phyloP scores from a whole-genome alignment of 108 stramenopile species.

The Pseudonitzschia delicatissima region DNA sequence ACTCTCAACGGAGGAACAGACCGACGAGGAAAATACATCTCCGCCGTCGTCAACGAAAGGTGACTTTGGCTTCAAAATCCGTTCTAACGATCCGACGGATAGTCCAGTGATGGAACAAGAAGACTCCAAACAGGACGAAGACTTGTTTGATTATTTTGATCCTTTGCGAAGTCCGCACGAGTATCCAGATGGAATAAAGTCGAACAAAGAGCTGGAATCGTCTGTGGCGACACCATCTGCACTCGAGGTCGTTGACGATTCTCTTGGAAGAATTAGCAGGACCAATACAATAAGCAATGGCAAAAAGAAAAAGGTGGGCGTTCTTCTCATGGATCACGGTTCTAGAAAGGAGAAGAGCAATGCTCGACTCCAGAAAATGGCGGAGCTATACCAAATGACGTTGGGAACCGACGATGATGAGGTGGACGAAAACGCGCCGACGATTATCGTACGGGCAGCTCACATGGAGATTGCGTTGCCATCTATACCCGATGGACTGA shows the following conservation, averaged over 20 bases:
- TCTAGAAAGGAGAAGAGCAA: conserved; percentile 78
- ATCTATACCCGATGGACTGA: conserved; percentile 68
- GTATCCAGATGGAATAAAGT: conserved; percentile 62
- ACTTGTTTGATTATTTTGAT: conserved; percentile 69
- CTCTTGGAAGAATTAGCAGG: not conserved
- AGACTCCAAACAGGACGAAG: conserved; percentile 20
- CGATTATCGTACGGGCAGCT: conserved; percentile 62
- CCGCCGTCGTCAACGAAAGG: not conserved
- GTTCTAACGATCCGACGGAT: not conserved
- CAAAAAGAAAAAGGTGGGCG: conserved; percentile 49
- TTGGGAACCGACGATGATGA: conserved; percentile 15
- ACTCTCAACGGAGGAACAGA: not conserved
- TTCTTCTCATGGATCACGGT: conserved; percentile 92
- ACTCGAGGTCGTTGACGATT: not conserved
- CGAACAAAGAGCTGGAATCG: not conserved
- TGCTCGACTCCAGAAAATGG: conserved; percentile 65
- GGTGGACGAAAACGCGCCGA: not conserved
- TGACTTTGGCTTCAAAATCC: no score
- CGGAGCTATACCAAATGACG: conserved; percentile 59
- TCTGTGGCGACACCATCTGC: conserved; percentile 10
- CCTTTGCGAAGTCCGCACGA: conserved; percentile 74
- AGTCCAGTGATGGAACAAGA: not conserved
- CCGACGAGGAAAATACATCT: not conserved
- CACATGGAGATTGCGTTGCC: conserved; percentile 94
- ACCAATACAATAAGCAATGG: not conserved